Base-by-base conservation (phyloP, 2,329 filamentous ascomycete species). In the Xylariaceae sp. region DNA sequence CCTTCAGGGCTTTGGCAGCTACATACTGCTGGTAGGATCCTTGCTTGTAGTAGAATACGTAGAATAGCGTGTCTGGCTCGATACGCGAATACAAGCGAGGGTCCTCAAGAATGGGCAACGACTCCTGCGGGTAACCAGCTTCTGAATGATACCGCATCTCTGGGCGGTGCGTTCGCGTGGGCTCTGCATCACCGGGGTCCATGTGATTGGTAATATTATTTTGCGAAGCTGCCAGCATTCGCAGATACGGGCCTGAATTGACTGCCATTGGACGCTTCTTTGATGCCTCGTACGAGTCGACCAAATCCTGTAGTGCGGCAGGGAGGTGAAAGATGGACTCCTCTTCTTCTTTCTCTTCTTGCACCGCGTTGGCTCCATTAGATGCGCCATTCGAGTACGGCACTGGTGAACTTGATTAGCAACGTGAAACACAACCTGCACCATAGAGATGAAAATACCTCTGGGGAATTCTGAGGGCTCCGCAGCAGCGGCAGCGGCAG, bases 11-110 rank as follows among this genome's bases (percentile, higher is more conserved):
- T 71, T 95, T 96, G 12, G 94, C 94, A 1, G 94, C 90, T 51
- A 97, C 78, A 66, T 91, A 96, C 68, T 99, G 94, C 68, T 97
- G 91, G 61, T 95, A 91, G 1, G 90, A 91, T 22, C 90, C 90
- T 70, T 99, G 94, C 60, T 92, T 90, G 75, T 99, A 99, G 76
- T 99, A 99, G 72, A 99, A 99, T 41, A 96, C 88, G 72, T 99
- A 99, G 72, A 99, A 99, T 10, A 99, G 77, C 30, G 92, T 96
- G 66, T 99, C 94, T 0, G 91, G 90, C 63, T 99, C 94, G 53
- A 99, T 92, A 50, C 89, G 82, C 22, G 82, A 81, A 70, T 96
- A 99, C 53, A 99, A 72, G 42, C 88, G 79, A 32, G 90, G 88
- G 68, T 99, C 90, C 61, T 96, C 90, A 60, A 97, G 92, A 57